Percentiles rank a stretch among this genome's conserved stretches.
Conservation (phyloP, 805 yeast species). For the Schwanniomyces vanrijiae region DNA sequence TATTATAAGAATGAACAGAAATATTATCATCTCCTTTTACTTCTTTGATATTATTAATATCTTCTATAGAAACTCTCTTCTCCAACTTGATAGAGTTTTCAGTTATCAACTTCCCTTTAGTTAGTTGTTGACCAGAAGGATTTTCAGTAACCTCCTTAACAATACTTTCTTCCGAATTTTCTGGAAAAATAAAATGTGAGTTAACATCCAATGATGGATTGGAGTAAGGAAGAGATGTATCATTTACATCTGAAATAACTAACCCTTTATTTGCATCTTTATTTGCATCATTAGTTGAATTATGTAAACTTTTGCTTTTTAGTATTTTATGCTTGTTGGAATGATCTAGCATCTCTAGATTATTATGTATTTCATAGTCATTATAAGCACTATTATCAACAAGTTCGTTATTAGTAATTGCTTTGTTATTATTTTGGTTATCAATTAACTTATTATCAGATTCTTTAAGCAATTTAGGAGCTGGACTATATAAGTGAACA, state of each 20-base stretch:
- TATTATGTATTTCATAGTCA: neutral
- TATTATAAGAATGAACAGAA: neutral
- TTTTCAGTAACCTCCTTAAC: neutral
- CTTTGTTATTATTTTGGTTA: neutral
- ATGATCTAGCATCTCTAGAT: neutral
- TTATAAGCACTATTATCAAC: neutral
- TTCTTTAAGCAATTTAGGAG: conserved; percentile 17
- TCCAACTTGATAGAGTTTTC: no score
- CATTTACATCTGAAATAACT: neutral
- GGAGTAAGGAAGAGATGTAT: neutral
- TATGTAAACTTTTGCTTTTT: neutral
- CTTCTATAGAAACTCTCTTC: neutral
- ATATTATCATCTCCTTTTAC: neutral
- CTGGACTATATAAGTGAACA: conserved; percentile 20
- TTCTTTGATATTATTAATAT: neutral
- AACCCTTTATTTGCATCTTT: neutral
- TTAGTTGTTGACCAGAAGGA: no score
- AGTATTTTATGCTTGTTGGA: neutral
- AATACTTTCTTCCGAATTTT: neutral
- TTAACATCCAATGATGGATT: conserved; percentile 21
- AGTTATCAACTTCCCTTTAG: no score
- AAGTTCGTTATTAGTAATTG: neutral
- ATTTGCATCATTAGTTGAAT: no score
- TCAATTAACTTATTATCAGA: neutral
- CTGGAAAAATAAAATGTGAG: conserved; percentile 31